Conservation (phyloP, 352 stramenopile genomes). For the Elongisporangium anandrum region DNA sequence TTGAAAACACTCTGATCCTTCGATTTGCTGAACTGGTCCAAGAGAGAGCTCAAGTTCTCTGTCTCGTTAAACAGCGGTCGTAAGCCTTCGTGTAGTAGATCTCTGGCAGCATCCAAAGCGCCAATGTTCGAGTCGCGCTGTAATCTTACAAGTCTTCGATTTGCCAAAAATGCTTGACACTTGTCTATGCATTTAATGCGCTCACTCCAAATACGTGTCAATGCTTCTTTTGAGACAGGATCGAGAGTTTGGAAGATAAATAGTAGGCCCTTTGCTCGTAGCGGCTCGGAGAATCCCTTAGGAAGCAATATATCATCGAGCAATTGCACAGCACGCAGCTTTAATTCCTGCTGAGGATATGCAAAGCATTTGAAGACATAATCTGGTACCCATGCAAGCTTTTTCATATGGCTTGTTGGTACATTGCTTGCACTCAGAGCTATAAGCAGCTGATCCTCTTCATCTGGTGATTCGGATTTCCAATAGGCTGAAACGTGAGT, state of each 20-base stretch:
- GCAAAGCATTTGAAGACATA: slow-evolving; percentile 86
- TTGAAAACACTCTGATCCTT: slow-evolving; percentile 83
- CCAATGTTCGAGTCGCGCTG: background rate
- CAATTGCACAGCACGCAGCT: slow-evolving; percentile 76
- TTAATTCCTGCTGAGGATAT: slow-evolving; percentile 80
- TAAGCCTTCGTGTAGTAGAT: slow-evolving; percentile 32
- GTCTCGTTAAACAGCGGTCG: slow-evolving; percentile 58
- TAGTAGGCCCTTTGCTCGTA: slow-evolving; percentile 60
- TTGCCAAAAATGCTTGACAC: slow-evolving; percentile 1
- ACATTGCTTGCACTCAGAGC: slow-evolving; percentile 26
- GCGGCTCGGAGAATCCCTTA: slow-evolving; percentile 45
- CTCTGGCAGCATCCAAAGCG: slow-evolving; percentile 11
- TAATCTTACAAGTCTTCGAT: background rate
- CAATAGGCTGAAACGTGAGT: slow-evolving; percentile 63
- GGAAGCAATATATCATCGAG: slow-evolving; percentile 83
- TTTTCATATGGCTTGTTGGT: slow-evolving; percentile 37
- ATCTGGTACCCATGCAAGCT: slow-evolving; percentile 78
- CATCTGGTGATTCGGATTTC: slow-evolving; percentile 21
- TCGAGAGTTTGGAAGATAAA: slow-evolving; percentile 75
- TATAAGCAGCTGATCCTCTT: slow-evolving; percentile 9
- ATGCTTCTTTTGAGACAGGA: slow-evolving; percentile 53
- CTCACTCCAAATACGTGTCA: slow-evolving; percentile 65
- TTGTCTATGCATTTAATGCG: slow-evolving; percentile 41
- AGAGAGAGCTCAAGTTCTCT: slow-evolving; percentile 40
- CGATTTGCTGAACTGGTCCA: slow-evolving; percentile 61